Conservation (phyloP, 768 basidiomycete species). For the Boletus subcaerulescens region DNA sequence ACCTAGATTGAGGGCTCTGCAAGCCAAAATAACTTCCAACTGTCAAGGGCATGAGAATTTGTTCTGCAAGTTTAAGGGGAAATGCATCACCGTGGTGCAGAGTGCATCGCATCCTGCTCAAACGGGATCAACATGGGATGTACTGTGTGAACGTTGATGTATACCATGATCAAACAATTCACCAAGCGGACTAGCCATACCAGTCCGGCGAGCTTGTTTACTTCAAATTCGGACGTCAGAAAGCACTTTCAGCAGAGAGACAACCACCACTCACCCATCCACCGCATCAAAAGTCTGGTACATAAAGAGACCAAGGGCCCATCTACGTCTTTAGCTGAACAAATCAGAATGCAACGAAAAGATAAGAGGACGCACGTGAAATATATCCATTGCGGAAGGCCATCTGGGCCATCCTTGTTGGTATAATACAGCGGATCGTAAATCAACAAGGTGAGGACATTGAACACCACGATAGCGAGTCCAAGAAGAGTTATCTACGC, state of each 20-base stretch:
- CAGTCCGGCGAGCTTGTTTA: slow-evolving; percentile 92
- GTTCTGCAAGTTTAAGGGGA: background rate
- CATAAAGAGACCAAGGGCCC: slow-evolving; percentile 83
- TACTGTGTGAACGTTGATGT: slow-evolving; percentile 8
- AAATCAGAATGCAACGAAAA: background rate
- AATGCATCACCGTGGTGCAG: slow-evolving; percentile 76
- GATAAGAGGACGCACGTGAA: slow-evolving; percentile 61
- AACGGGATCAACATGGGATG: background rate
- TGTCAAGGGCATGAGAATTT: slow-evolving; percentile 28
- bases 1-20: slow-evolving; percentile 70
- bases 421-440: slow-evolving; percentile 79
- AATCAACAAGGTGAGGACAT: slow-evolving; percentile 79
- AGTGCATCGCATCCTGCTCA: slow-evolving; percentile 81
- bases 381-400: slow-evolving; percentile 85
- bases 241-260: background rate
- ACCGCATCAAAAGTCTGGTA: slow-evolving; percentile 91
- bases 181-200: slow-evolving; percentile 96
- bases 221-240: slow-evolving; percentile 36
- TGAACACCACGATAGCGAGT: slow-evolving; percentile 73
- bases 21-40: background rate
- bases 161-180: slow-evolving; percentile 98
- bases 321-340: slow-evolving; percentile 43
- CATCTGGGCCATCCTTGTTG: slow-evolving; percentile 57
- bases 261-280: slow-evolving; percentile 60
- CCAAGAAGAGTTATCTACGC: slow-evolving; percentile 88